These are phyloP conservation scores for Hemisphaericaspora nanyangensis DNA, from an alignment of 805 yeast species.

Conservation along the genomic window DNA sequence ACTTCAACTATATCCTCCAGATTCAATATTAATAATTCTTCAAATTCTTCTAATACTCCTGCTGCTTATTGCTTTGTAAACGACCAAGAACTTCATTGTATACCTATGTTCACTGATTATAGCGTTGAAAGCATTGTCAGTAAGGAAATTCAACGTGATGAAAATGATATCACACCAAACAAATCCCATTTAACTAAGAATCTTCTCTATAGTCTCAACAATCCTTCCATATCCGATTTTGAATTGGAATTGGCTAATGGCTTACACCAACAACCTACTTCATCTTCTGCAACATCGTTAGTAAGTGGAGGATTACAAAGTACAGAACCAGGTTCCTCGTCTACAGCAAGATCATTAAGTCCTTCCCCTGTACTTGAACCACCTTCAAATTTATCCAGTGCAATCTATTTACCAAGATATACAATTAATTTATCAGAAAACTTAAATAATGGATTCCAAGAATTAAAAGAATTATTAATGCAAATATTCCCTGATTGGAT, in stretches of 20 bases:
- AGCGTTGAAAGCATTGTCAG: slow-evolving; percentile 8
- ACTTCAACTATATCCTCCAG: too few species aligned
- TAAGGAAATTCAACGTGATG: slow-evolving; percentile 5
- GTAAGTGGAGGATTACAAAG: not conserved
- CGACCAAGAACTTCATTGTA: slow-evolving; percentile 21
- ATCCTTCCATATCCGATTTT: slow-evolving; percentile 35
- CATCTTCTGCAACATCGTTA: slow-evolving; percentile 3
- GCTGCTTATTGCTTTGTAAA: slow-evolving; percentile 29
- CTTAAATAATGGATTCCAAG: slow-evolving; percentile 28
- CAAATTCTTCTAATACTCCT: not conserved
- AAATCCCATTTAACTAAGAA: slow-evolving; percentile 21
- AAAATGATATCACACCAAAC: slow-evolving; percentile 10
- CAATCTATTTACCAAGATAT: slow-evolving; percentile 46
- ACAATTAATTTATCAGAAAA: slow-evolving; percentile 37
- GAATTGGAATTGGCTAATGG: slow-evolving; percentile 15
- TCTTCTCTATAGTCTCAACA: slow-evolving; percentile 32
- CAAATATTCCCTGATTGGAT: slow-evolving; percentile 45
- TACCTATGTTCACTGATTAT: slow-evolving; percentile 19
- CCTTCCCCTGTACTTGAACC: slow-evolving; percentile 4
- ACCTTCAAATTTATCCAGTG: slow-evolving; percentile 32
- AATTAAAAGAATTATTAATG: slow-evolving; percentile 35
- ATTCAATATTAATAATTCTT: too few species aligned
- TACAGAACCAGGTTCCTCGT: too few species aligned
- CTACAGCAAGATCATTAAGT: not conserved
- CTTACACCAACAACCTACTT: slow-evolving; percentile 1